Conservation (phyloP, 2,329 filamentous ascomycete genomes). For the Trichoderma pleuroti region DNA sequence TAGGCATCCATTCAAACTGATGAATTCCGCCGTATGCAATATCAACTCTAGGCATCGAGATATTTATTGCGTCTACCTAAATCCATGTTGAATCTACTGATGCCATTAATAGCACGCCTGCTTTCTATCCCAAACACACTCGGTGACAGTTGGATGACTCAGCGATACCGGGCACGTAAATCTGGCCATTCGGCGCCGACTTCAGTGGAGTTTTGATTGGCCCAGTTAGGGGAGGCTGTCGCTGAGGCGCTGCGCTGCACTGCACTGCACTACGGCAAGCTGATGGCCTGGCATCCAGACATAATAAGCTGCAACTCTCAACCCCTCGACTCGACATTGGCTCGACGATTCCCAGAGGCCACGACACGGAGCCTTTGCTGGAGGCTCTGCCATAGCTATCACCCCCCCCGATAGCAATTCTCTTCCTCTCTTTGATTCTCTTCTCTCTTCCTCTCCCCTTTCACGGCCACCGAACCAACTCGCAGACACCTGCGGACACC, state of each 20-base stretch:
- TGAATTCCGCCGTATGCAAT: not conserved
- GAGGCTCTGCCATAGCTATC: not conserved
- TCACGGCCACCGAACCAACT: not conserved
- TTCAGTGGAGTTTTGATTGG: slow-evolving; percentile 2
- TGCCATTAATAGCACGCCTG: not conserved
- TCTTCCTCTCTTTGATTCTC: not conserved
- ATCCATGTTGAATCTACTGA: not conserved
- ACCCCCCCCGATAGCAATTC: not conserved
- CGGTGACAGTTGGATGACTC: not conserved
- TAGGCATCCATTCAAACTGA: not conserved
- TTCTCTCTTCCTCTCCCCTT: not conserved
- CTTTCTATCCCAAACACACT: not conserved
- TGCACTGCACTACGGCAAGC: not conserved
- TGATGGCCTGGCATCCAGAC: not conserved
- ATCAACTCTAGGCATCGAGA: not conserved
- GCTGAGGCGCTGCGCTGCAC: not conserved
- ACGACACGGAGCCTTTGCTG: slow-evolving; percentile 5
- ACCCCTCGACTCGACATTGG: slow-evolving; percentile 1
- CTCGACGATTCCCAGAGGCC: not conserved
- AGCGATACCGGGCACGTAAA: not conserved
- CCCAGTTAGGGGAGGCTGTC: not conserved
- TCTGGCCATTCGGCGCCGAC: slow-evolving; percentile 7
- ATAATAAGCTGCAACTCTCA: slow-evolving; percentile 17
- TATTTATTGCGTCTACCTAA: not conserved
- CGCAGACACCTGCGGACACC: not conserved